Evolutionary conservation across 2,329 filamentous ascomycete species (phyloP).

Genomic region (Hypoxylon sp.): DNA sequence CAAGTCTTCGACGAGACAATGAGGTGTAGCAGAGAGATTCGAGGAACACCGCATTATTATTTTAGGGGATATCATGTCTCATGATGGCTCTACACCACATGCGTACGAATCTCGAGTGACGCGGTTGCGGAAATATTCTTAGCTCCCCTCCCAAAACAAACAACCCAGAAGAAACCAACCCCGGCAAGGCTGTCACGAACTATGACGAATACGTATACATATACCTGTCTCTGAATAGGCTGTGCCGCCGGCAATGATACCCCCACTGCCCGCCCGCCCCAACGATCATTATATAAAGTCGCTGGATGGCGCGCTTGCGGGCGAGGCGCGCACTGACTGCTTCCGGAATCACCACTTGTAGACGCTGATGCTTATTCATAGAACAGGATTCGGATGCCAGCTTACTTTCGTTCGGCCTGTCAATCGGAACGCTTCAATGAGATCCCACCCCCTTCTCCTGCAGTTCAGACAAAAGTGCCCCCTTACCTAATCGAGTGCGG

Average conservation of each 20-base stretch:
- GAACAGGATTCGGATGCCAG: slow-evolving; percentile 36
- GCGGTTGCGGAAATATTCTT: slow-evolving; percentile 22
- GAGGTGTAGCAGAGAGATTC: slow-evolving; percentile 5
- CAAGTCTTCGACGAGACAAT: slow-evolving; percentile 8
- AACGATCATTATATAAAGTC: slow-evolving; percentile 32
- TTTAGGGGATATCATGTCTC: slow-evolving; percentile 26
- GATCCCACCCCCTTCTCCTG: slow-evolving; percentile 14
- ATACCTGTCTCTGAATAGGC: slow-evolving; percentile 7
- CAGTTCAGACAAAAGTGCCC: slow-evolving; percentile 19
- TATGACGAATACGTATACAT: slow-evolving; percentile 26
- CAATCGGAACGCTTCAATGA: slow-evolving; percentile 20
- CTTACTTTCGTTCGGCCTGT: slow-evolving; percentile 16
- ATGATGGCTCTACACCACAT: slow-evolving; percentile 6
- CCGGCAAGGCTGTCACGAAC: slow-evolving; percentile 29
- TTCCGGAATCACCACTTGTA: slow-evolving; percentile 21
- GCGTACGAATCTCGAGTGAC: slow-evolving; percentile 22
- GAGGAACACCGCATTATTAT: slow-evolving; percentile 13
- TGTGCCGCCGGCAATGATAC: slow-evolving; percentile 31
- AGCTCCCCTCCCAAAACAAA: neutral
- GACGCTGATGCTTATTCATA: slow-evolving; percentile 32
- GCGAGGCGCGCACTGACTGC: slow-evolving; percentile 33
- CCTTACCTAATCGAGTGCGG: slow-evolving; percentile 22
- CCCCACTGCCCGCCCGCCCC: slow-evolving; percentile 21
- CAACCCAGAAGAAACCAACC: slow-evolving; percentile 1
- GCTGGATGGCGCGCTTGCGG: slow-evolving; percentile 31